Percentiles rank a stretch among this genome's conserved stretches.
Evolutionary conservation across 177 flowering plant genomes (phyloP).

Genomic region (Tripterygium wilfordii): DNA sequence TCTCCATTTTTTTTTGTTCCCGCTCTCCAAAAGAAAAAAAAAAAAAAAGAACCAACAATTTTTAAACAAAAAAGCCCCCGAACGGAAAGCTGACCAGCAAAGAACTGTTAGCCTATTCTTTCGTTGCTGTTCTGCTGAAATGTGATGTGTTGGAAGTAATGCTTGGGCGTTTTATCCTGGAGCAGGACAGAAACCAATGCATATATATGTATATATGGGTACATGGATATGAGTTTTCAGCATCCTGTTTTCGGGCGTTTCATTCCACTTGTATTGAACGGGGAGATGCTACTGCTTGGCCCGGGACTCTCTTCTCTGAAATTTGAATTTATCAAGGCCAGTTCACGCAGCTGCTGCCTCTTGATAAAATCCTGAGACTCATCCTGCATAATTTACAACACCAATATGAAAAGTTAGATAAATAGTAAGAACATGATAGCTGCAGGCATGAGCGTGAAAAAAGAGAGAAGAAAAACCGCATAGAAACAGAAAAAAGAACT

Average conservation of each 20-base stretch:
- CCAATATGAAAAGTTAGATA: too few relatives aligned
- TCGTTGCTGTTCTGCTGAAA: conserved; percentile 20
- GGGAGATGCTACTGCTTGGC: conserved; percentile 92
- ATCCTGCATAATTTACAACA: conserved; percentile 81
- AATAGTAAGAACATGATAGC: too few relatives aligned
- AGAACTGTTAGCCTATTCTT: conserved; percentile 23
- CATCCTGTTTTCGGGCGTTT: conserved; percentile 94
- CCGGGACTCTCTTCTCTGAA: conserved; percentile 95
- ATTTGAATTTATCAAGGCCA: conserved; percentile 86
- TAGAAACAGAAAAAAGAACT: too few relatives aligned
- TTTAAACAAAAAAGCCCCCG: conserved; percentile 12
- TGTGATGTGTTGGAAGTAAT: conserved; percentile 14
- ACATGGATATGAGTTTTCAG: conserved; percentile 16
- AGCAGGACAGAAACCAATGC: conserved; percentile 13
- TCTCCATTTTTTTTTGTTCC: conserved; percentile 9
- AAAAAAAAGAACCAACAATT: too few relatives aligned
- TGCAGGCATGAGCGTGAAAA: too few relatives aligned
- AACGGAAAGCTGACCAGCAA: conserved; percentile 35
- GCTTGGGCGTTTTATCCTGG: conserved; percentile 10
- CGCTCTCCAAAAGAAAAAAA: not conserved
- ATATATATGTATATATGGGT: not conserved
- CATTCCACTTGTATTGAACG: conserved; percentile 90
- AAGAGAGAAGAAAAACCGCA: too few relatives aligned
- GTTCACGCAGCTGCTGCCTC: conserved; percentile 91
- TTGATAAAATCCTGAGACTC: conserved; percentile 90